Conservation (phyloP, 2,329 filamentous ascomycete genomes). For the Paecilomyces niveus region DNA sequence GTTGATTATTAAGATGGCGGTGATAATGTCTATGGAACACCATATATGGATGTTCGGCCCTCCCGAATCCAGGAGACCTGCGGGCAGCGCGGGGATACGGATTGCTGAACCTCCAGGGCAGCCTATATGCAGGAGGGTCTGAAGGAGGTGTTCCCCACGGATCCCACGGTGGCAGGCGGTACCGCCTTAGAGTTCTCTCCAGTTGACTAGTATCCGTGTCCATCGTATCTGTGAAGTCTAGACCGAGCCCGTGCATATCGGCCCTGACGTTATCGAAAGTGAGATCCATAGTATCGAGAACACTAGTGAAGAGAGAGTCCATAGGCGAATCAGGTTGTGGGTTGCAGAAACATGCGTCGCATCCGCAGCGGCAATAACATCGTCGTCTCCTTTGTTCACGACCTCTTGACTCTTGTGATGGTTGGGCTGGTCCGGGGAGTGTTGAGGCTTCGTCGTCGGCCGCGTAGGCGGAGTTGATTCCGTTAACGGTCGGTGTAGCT, state of each 20-base stretch:
- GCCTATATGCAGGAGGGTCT: neutral
- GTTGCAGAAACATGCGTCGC: neutral
- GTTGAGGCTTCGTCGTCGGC: neutral
- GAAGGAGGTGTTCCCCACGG: neutral
- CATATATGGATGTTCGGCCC: neutral
- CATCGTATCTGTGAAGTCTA: neutral
- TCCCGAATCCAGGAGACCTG: neutral
- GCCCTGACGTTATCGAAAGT: neutral
- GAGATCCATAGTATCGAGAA: neutral
- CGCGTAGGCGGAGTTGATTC: neutral
- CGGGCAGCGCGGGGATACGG: neutral
- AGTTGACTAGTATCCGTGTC: neutral
- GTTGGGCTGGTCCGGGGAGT: neutral
- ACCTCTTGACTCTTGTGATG: neutral
- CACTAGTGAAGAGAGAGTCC: neutral
- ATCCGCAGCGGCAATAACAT: neutral
- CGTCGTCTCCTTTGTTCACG: neutral
- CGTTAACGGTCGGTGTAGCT: neutral
- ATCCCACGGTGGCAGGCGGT: neutral
- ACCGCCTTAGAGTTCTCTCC: neutral
- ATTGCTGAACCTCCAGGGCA: neutral
- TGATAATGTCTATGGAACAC: neutral
- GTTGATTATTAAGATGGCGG: neutral
- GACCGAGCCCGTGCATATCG: neutral
- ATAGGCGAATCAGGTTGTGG: neutral